Conservation (phyloP, 2,329 filamentous ascomycete species). For the Pseudocercospora vitis region DNA sequence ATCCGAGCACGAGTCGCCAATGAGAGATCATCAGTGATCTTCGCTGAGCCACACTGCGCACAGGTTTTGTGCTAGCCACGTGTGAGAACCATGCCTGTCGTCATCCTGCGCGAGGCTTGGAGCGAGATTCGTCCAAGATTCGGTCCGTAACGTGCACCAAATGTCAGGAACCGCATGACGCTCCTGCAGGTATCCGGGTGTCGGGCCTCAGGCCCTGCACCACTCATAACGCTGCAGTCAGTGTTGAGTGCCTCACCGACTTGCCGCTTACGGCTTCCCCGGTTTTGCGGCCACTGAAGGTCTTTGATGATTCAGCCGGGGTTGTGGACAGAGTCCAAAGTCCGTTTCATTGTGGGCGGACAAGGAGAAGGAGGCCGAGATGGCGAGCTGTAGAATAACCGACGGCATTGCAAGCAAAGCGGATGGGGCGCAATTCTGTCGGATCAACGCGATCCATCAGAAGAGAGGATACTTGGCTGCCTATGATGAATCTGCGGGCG, state of each 20-base stretch:
- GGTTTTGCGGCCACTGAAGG: constrained; percentile 11
- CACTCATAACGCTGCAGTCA: not conserved
- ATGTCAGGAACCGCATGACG: constrained; percentile 2
- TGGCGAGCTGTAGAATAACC: constrained; percentile 6
- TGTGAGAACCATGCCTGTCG: constrained; percentile 3
- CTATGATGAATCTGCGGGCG: not conserved
- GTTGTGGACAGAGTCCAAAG: constrained; percentile 2
- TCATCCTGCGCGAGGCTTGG: not conserved
- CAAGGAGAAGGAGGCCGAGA: too few relatives aligned
- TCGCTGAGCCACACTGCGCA: constrained; percentile 6
- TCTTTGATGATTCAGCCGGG: constrained; percentile 8
- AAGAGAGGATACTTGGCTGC: not conserved
- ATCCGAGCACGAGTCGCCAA: not conserved
- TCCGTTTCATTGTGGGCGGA: constrained; percentile 4
- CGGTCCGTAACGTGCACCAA: constrained; percentile 3
- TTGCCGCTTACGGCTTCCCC: constrained; percentile 4
- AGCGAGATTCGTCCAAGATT: constrained; percentile 8
- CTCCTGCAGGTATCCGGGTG: constrained; percentile 3
- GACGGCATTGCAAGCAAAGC: not conserved
- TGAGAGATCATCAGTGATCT: not conserved
- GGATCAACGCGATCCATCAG: not conserved
- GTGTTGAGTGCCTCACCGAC: not conserved
- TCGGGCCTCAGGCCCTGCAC: constrained; percentile 7
- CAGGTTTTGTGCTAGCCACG: not conserved
- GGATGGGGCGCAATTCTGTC: too few relatives aligned